phyloP scores from a whole-genome alignment of 768 basidiomycete species.

The Erythrobasidium yunnanense region DNA sequence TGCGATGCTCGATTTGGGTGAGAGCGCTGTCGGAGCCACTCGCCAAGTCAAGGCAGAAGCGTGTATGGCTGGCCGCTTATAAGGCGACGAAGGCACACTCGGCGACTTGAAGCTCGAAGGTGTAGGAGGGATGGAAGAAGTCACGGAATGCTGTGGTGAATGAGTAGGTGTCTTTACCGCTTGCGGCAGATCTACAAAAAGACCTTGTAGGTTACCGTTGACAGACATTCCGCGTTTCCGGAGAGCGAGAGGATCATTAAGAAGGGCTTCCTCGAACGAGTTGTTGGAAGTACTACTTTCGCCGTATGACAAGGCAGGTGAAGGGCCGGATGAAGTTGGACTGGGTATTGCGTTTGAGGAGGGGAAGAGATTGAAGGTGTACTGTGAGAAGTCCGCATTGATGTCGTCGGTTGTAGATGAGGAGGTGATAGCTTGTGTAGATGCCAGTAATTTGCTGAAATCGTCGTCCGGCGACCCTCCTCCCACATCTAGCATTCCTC shows the following conservation, averaged over 20 bases:
- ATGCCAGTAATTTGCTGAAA: background rate
- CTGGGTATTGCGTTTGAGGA: background rate
- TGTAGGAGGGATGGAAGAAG: constrained; percentile 7
- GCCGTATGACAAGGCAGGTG: constrained; percentile 12
- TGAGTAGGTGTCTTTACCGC: constrained; percentile 11
- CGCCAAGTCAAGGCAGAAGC: constrained; percentile 17
- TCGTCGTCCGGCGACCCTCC: background rate
- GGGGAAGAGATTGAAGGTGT: constrained; percentile 10
- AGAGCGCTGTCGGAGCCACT: constrained; percentile 7
- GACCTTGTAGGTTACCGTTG: background rate
- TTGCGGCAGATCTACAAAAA: background rate
- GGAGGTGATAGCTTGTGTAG: background rate
- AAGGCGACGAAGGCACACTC: constrained; percentile 6
- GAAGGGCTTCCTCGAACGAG: constrained; percentile 23
- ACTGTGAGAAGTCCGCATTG: background rate
- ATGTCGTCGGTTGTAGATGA: background rate
- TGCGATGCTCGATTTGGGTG: constrained; percentile 3
- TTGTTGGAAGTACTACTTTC: constrained; percentile 20
- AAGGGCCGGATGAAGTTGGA: background rate
- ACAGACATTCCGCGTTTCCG: background rate
- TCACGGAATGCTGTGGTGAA: background rate
- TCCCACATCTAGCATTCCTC: background rate
- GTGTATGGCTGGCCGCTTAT: constrained; percentile 6
- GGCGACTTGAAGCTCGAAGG: constrained; percentile 10
- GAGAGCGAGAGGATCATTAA: too few relatives aligned